A percentile compares a stretch with the other conserved stretches of the same genome.
Conservation (phyloP, 495 filamentous ascomycete species). For the Polyplosphaeria fusca region DNA sequence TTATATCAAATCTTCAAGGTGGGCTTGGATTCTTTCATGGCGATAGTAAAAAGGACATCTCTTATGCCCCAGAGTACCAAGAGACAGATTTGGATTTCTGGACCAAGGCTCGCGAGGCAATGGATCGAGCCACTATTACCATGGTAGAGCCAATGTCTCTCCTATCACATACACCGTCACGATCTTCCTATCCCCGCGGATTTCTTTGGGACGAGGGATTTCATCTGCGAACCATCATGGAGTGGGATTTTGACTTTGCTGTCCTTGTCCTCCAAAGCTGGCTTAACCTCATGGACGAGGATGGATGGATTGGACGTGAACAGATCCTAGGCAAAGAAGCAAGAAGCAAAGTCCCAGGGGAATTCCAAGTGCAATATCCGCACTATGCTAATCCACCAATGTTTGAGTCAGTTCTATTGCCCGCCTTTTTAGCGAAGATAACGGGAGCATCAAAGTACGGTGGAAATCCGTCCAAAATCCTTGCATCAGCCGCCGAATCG, state of each 20-base stretch:
- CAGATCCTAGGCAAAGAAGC: slow-evolving; percentile 91
- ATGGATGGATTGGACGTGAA: slow-evolving; percentile 95
- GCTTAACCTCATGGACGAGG: slow-evolving; percentile 90
- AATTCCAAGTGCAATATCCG: slow-evolving; percentile 93
- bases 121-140: slow-evolving; percentile 52
- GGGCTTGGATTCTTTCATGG: slow-evolving; percentile 95
- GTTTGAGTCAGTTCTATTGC: slow-evolving; percentile 55
- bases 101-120: slow-evolving; percentile 62
- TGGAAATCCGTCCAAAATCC: background rate
- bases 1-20: slow-evolving; percentile 89
- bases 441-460: background rate
- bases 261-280: slow-evolving; percentile 90
- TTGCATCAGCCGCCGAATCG: background rate
- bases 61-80: slow-evolving; percentile 82
- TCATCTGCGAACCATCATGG: slow-evolving; percentile 82
- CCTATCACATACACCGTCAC: slow-evolving; percentile 84
- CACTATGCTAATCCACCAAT: slow-evolving; percentile 97
- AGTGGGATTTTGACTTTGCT: slow-evolving; percentile 84
- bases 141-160: slow-evolving; percentile 81
- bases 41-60: slow-evolving; percentile 77
- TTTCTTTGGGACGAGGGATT: slow-evolving; percentile 98
- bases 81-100: slow-evolving; percentile 95
- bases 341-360: slow-evolving; percentile 84
- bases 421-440: background rate
- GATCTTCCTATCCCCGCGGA: slow-evolving; percentile 90